Evolutionary conservation across 2,329 filamentous ascomycete species (phyloP), one percentile per base, ranked within the genome.

Genomic region (Fusarium annulatum): DNA sequence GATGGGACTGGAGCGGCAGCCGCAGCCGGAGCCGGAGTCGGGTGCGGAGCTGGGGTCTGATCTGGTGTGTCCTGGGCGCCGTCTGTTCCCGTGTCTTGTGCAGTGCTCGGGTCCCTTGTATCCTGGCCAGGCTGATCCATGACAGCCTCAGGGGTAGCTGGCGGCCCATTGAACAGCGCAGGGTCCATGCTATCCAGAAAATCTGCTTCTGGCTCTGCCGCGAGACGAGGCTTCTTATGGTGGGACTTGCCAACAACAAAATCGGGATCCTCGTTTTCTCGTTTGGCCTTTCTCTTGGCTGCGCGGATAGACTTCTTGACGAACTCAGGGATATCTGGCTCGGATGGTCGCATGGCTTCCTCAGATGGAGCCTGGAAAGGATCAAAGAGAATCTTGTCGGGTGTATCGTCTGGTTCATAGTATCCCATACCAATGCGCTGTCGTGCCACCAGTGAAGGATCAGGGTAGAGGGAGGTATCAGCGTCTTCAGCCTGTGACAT

Each of bases 311-410:
- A 85, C 76, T 88, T 89, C 76, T 86, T 89, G 38, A 89, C 82
- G 58, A 85, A 88, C 46, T 90, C 88, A 10, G 88, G 85, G 43
- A 88, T 80, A 64, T 88, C 84, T 5, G 85, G 82, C 57, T 88
- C 84, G 14, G 85, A 81, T 9, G 81, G 77, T 39, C 80, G 76
- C 60, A 88, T 76, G 16, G 80, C 79, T 8, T 87, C 86, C 8
- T 83, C 82, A 18, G 85, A 81, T 9, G 88, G 88, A 34, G 84
- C 83, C 72, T 90, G 86, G 75, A 89, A 90, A 14, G 86, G 86
- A 70, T 91, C 87, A 65, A 90, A 91, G 7, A 90, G 78, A 77
- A 90, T 90, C 75, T 84, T 88, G 77, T 90, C 88, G 4, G 86
- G 84, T 28, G 84, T 85, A 72, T 89, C 87, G 67, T 89, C 87